Base-by-base conservation (phyloP, 495 filamentous ascomycete species). In the Penicillium riverlandense region DNA sequence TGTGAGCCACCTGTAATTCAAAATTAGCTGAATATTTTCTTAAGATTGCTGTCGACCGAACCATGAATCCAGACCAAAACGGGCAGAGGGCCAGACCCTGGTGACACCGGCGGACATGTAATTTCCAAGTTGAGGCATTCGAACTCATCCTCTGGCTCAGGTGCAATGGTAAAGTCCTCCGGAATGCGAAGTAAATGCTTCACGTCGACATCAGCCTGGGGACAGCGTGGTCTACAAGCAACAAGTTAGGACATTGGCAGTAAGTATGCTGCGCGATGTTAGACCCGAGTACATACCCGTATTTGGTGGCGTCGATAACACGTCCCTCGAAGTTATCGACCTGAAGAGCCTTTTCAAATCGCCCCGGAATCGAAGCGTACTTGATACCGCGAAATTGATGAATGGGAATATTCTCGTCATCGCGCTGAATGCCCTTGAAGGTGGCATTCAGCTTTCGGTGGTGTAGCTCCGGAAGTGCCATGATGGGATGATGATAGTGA, bases 61-160 rank as follows among this genome's bases (percentile, higher is more conserved):
- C 70, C 70, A 47, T 74, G 63, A 30, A 74, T 67, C 61, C 66
- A 74, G 9, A 74, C 43, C 31, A 74, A 42, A 22, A 71, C 68
- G 2, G 70, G 70, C 4, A 70, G 40, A 16, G 53, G 43, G 0
- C 41, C 34, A 11, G 43, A 35, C 4, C 5, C 27, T 1, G 45
- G 11, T 4, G 37, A 38, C 32, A 52, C 41, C 2, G 65, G 59
- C 11, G 66, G 67, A 35, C 53, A 45, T 11, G 63, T 66, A 15
- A 73, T 63, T 16, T 69, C 67, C n/a, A 73, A 38, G 44, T 66
- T 67, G 49, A 73, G 48, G 37, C 66, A 73, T 37, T 69, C 62
- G 14, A 71, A 69, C 46, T 73, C 70, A 49, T 69, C 61, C 48
- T 67, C 66, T 11, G 36, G 34, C 41, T 69, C 66, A 1, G 52